Conservation (phyloP, 1,284 basidiomycete genomes). For the Pseudozyma sp. region DNA sequence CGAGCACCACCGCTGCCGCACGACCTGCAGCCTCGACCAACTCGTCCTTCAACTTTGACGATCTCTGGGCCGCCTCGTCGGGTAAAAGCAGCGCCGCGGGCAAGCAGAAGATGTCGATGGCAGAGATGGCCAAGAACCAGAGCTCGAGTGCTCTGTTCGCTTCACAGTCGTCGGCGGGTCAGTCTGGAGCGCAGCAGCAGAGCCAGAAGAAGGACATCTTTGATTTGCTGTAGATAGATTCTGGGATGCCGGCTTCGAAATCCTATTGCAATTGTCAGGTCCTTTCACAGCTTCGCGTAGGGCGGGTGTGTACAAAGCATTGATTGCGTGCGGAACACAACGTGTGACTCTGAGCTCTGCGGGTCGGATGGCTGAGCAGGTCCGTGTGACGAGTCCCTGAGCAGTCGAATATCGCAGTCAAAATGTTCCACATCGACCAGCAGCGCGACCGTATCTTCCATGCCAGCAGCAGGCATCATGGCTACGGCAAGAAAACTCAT, state of each 20-base stretch:
- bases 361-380: no score
- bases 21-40: conserved; percentile 39
- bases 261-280: background rate
- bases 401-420: no score
- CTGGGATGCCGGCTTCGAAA: background rate
- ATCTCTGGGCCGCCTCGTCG: conserved; percentile 87
- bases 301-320: no score
- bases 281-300: background rate
- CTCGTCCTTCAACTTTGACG: conserved; percentile 76
- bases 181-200: conserved; percentile 27
- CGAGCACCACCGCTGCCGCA: conserved; percentile 4
- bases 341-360: no score
- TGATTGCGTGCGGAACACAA: no score
- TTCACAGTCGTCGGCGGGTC: conserved; percentile 6
- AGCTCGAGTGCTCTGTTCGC: conserved; percentile 52
- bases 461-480: background rate
- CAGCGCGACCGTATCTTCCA: no score
- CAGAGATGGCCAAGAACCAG: conserved; percentile 68
- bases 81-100: conserved; percentile 68
- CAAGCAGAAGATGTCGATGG: conserved; percentile 67
- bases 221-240: conserved; percentile 45
- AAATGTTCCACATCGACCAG: no score
- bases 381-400: no score
- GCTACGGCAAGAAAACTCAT: conserved; percentile 4
- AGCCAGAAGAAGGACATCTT: conserved; percentile 58